Evolutionary conservation across 2,329 filamentous ascomycete genomes (phyloP).

Genomic region (Colletotrichum abscissum): DNA sequence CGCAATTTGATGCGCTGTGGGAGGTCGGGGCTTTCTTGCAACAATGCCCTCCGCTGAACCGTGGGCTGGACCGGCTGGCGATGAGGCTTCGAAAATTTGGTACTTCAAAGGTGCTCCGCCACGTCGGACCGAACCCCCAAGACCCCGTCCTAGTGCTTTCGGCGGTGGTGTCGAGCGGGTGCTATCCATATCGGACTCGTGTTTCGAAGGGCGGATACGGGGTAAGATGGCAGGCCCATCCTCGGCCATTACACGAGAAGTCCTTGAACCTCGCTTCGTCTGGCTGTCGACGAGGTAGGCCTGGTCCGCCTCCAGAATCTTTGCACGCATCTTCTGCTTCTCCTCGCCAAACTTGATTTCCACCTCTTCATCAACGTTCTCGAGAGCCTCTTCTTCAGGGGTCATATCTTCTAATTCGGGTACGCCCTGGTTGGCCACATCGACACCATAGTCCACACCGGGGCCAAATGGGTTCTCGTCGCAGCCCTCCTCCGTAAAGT

Average conservation of each 20-base stretch:
- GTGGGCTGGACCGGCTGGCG: constrained; percentile 65
- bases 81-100: constrained; percentile 70
- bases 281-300: constrained; percentile 73
- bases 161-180: constrained; percentile 57
- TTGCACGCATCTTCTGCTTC: constrained; percentile 79
- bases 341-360: constrained; percentile 77
- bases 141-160: constrained; percentile 42
- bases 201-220: constrained; percentile 71
- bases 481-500: constrained; percentile 89
- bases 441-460: constrained; percentile 73
- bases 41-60: constrained; percentile 66
- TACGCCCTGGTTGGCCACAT: constrained; percentile 76
- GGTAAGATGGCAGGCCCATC: constrained; percentile 70
- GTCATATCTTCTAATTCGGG: constrained; percentile 75
- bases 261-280: constrained; percentile 63
- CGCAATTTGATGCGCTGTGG: constrained; percentile 84
- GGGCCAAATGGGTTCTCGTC: constrained; percentile 90
- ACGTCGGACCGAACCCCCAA: constrained; percentile 47
- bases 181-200: constrained; percentile 62
- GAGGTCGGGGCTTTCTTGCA: constrained; percentile 74
- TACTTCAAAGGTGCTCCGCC: constrained; percentile 65
- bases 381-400: constrained; percentile 70
- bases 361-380: constrained; percentile 80
- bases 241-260: constrained; percentile 54
- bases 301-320: constrained; percentile 81